phyloP scores from a whole-genome alignment of 1,284 basidiomycete genomes.

The Ceratobasidium papillatum region DNA sequence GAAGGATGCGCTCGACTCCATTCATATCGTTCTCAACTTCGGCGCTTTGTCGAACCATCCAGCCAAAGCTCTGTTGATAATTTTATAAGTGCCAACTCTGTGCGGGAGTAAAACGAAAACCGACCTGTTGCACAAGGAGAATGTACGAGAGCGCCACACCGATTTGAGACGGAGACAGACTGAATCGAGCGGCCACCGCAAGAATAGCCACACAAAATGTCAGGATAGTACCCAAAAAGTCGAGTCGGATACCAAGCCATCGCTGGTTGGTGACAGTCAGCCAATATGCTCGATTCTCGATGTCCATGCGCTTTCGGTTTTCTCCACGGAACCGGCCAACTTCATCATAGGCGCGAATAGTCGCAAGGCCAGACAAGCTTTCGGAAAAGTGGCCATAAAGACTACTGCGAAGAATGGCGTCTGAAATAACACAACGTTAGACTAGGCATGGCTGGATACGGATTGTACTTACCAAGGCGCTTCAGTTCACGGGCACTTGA shows the following conservation, averaged over 20 bases:
- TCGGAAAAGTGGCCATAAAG: constrained; percentile 92
- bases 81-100: constrained; percentile 27
- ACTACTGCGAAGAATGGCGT: constrained; percentile 67
- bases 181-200: constrained; percentile 75
- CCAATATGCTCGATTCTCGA: constrained; percentile 92
- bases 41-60: constrained; percentile 81
- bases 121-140: constrained; percentile 72
- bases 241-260: constrained; percentile 73
- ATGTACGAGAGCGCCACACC: constrained; percentile 81
- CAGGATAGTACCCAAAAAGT: constrained; percentile 80
- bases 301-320: constrained; percentile 80
- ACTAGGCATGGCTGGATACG: not conserved
- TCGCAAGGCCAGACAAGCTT: constrained; percentile 83
- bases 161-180: constrained; percentile 80
- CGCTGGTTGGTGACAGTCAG: constrained; percentile 79
- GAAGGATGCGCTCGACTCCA: constrained; percentile 82
- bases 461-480: constrained; percentile 46
- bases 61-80: constrained; percentile 68
- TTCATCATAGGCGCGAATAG: constrained; percentile 87
- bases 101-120: constrained; percentile 44
- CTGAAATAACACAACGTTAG: constrained; percentile 49
- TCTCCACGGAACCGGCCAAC: constrained; percentile 73
- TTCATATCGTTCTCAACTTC: constrained; percentile 85
- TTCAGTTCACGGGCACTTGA: constrained; percentile 90
- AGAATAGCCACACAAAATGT: constrained; percentile 84